Conservation (phyloP, 768 basidiomycete genomes). For the Cystofilobasidium bisporidii region DNA sequence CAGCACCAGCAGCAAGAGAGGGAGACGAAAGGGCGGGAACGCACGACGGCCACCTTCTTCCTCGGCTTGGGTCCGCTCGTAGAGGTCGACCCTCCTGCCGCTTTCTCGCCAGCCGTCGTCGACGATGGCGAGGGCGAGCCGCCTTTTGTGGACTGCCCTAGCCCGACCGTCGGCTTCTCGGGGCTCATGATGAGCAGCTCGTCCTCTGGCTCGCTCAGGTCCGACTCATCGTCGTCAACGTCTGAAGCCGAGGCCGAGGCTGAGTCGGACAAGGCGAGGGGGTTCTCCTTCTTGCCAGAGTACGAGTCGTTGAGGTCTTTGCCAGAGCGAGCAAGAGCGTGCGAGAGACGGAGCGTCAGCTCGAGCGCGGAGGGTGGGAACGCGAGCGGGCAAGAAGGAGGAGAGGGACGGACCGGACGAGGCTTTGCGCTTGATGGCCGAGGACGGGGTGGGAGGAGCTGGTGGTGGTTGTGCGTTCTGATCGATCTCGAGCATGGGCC, state of each 20-base stretch:
- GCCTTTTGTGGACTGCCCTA: not conserved
- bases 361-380: too few relatives aligned
- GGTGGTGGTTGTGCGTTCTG: not conserved
- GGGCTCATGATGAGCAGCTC: conserved; percentile 1
- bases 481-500: not conserved
- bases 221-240: not conserved
- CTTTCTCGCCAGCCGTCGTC: not conserved
- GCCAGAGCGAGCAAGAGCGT: not conserved
- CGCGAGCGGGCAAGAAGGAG: not conserved
- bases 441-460: too few relatives aligned
- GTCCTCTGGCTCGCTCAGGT: not conserved
- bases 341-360: not conserved
- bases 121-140: not conserved
- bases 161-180: not conserved
- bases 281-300: conserved; percentile 4
- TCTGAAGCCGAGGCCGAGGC: too few relatives aligned
- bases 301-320: conserved; percentile 4
- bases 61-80: too few relatives aligned
- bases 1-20: too few relatives aligned
- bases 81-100: not conserved
- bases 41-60: conserved; percentile 1
- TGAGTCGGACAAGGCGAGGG: not conserved
- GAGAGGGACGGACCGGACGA: not conserved
- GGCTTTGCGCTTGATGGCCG: not conserved
- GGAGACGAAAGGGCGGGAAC: too few relatives aligned